Evolutionary conservation across 2,329 filamentous ascomycete genomes (phyloP).

Genomic region (Aspergillus sp.): DNA sequence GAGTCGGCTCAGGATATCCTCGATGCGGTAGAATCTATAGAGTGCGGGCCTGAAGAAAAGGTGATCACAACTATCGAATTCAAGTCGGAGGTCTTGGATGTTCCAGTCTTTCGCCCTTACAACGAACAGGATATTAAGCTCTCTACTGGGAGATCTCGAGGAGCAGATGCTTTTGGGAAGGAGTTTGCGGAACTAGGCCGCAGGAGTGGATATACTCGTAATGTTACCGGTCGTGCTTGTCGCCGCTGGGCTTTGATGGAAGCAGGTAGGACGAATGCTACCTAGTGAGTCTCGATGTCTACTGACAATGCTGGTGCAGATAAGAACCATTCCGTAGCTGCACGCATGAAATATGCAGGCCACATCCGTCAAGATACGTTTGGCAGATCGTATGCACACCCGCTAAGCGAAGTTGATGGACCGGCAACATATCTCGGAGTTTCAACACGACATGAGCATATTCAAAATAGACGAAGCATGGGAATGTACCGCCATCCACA

Average conservation of each 20-base stretch:
- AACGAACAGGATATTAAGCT: slow-evolving; percentile 7
- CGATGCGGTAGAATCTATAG: slow-evolving; percentile 7
- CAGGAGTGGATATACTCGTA: slow-evolving; percentile 10
- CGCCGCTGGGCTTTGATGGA: slow-evolving; percentile 13
- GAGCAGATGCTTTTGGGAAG: slow-evolving; percentile 14
- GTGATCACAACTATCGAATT: slow-evolving; percentile 10
- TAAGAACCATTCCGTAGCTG: slow-evolving; percentile 4
- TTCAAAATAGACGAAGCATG: slow-evolving; percentile 17
- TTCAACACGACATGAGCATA: slow-evolving; percentile 11
- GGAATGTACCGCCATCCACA: slow-evolving; percentile 11
- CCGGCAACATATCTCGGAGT: slow-evolving; percentile 15
- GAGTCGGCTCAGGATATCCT: slow-evolving; percentile 10
- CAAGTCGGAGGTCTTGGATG: slow-evolving; percentile 8
- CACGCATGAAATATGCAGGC: slow-evolving; percentile 8
- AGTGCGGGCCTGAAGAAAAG: slow-evolving; percentile 5
- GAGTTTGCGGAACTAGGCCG: slow-evolving; percentile 10
- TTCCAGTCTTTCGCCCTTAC: slow-evolving; percentile 11
- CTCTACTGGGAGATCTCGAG: slow-evolving; percentile 5
- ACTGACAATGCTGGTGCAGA: slow-evolving; percentile 1
- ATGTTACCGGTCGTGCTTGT: slow-evolving; percentile 12
- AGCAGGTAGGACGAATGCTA: slow-evolving; percentile 8
- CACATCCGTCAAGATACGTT: slow-evolving; percentile 3
- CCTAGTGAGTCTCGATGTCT: neutral
- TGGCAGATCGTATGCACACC: slow-evolving; percentile 8
- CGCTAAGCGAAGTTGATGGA: slow-evolving; percentile 14